Evolutionary conservation across 1,284 basidiomycete genomes (phyloP).

Genomic region (Singerocomus inundabilis): DNA sequence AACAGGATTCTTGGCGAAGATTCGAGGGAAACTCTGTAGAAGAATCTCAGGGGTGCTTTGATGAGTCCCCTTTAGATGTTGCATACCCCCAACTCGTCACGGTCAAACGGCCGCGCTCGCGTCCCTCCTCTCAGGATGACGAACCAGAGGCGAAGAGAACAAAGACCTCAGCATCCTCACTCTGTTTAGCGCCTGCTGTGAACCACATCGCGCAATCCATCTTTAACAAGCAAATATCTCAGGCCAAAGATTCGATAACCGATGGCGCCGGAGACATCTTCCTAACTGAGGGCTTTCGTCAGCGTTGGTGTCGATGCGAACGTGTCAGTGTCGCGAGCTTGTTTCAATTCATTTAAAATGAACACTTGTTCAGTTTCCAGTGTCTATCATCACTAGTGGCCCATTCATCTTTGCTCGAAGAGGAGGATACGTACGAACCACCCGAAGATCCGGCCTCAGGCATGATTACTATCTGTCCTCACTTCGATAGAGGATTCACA

Average conservation of each 20-base stretch:
- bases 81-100: conserved; percentile 28
- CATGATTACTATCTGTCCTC: conserved; percentile 24
- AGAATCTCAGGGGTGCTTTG: not conserved
- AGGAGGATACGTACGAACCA: conserved; percentile 78
- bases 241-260: not conserved
- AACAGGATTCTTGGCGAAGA: conserved; percentile 48
- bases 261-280: conserved; percentile 69
- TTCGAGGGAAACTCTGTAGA: conserved; percentile 34
- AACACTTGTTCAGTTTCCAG: conserved; percentile 33
- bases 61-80: conserved; percentile 28
- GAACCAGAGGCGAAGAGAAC: conserved; percentile 50
- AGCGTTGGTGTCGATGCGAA: conserved; percentile 71
- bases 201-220: conserved; percentile 44
- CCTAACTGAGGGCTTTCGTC: conserved; percentile 65
- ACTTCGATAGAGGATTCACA: not conserved
- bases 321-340: conserved; percentile 39
- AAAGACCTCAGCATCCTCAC: conserved; percentile 32
- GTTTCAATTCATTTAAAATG: conserved; percentile 1
- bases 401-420: conserved; percentile 62
- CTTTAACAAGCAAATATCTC: conserved; percentile 19
- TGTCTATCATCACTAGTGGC: conserved; percentile 53
- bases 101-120: conserved; percentile 52
- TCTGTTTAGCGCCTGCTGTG: conserved; percentile 54
- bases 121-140: conserved; percentile 31
- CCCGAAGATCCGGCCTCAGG: conserved; percentile 81